Evolutionary conservation across 805 yeast species (phyloP).

Genomic region (Metschnikowia lachancei): DNA sequence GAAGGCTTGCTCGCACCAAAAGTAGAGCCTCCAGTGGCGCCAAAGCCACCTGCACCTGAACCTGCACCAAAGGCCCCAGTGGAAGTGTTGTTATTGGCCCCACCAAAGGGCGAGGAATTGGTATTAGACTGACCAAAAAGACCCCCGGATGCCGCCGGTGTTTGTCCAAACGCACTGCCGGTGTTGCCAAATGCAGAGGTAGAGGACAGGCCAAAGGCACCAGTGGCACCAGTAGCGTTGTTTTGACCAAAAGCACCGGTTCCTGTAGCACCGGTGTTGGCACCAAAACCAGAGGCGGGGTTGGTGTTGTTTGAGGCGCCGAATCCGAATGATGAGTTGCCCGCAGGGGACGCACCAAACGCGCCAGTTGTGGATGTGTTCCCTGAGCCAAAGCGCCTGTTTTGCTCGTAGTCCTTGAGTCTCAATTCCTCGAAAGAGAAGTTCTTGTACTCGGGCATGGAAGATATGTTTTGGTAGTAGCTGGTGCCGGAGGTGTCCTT

Average conservation of each 20-base stretch:
- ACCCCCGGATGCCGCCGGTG: slow-evolving; percentile 21
- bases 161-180: slow-evolving; percentile 19
- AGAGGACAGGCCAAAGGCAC: slow-evolving; percentile 28
- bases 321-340: slow-evolving; percentile 12
- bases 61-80: slow-evolving; percentile 13
- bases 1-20: slow-evolving; percentile 26
- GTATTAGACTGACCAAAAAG: slow-evolving; percentile 18
- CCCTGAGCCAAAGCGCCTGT: slow-evolving; percentile 57
- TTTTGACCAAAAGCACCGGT: slow-evolving; percentile 36
- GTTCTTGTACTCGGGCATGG: slow-evolving; percentile 88
- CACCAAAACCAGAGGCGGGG: slow-evolving; percentile 17
- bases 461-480: slow-evolving; percentile 67
- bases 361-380: slow-evolving; percentile 25
- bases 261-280: slow-evolving; percentile 22
- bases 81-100: slow-evolving; percentile 11
- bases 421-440: slow-evolving; percentile 87
- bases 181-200: background rate
- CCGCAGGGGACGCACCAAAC: slow-evolving; percentile 13
- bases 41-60: slow-evolving; percentile 7
- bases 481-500: slow-evolving; percentile 61
- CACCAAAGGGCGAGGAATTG: slow-evolving; percentile 17
- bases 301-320: slow-evolving; percentile 29
- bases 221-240: slow-evolving; percentile 13
- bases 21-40: slow-evolving; percentile 20
- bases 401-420: slow-evolving; percentile 78